A percentile compares a stretch with the other conserved stretches of the same genome.
These are phyloP conservation scores for Aspergillus hortae DNA, from an alignment of 2,329 filamentous ascomycete species.

Conservation along the genomic window DNA sequence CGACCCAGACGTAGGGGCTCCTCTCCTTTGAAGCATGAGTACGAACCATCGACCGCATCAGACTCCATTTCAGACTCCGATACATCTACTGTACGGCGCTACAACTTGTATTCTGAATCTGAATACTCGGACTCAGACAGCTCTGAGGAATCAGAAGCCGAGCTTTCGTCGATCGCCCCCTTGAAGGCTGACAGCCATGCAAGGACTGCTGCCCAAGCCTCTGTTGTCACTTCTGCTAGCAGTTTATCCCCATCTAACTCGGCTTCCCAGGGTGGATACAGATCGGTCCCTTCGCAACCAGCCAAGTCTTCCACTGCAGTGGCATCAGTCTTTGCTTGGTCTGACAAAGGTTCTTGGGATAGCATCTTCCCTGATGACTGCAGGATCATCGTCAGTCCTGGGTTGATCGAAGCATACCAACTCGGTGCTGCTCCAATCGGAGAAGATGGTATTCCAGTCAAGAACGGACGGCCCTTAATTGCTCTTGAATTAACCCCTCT, in stretches of 20 bases:
- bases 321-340: constrained; percentile 62
- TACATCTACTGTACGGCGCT: constrained; percentile 54
- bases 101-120: constrained; percentile 45
- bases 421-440: constrained; percentile 41
- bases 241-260: constrained; percentile 77
- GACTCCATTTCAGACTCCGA: constrained; percentile 57
- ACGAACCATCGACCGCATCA: constrained; percentile 75
- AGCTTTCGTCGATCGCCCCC: constrained; percentile 25
- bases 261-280: constrained; percentile 70
- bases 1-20: constrained; percentile 68
- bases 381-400: constrained; percentile 59
- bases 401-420: constrained; percentile 62
- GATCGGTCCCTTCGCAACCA: constrained; percentile 47
- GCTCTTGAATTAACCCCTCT: constrained; percentile 86
- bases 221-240: constrained; percentile 41
- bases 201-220: constrained; percentile 37
- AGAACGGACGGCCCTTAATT: constrained; percentile 49
- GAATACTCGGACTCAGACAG: constrained; percentile 47
- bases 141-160: constrained; percentile 56
- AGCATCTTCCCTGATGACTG: constrained; percentile 60
- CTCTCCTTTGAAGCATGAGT: constrained; percentile 95
- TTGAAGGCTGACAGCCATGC: constrained; percentile 32
- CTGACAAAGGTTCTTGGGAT: constrained; percentile 61
- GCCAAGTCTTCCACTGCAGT: constrained; percentile 53
- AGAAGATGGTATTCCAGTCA: constrained; percentile 16